These are phyloP conservation scores for Populus hybrid DNA, from an alignment of 441 rosid species.

Conservation along the genomic window DNA sequence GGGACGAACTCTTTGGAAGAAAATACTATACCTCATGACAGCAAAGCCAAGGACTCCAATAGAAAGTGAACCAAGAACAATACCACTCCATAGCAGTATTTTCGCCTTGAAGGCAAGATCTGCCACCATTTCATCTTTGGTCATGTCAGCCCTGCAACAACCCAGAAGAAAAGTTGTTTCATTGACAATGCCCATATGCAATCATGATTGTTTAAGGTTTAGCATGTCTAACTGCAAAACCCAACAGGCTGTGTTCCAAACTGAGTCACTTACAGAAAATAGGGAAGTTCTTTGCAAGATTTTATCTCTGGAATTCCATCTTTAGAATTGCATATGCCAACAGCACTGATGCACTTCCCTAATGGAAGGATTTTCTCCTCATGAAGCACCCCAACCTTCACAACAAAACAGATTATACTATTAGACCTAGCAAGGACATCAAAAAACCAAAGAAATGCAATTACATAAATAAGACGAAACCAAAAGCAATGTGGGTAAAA, in stretches of 20 bases:
- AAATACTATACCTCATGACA: constrained; percentile 41
- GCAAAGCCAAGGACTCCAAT: constrained; percentile 72
- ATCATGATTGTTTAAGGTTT: background rate
- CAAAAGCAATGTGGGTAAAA: background rate
- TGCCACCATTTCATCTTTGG: constrained; percentile 67
- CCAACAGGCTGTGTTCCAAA: background rate
- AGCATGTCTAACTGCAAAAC: constrained; percentile 3
- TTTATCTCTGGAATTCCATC: constrained; percentile 71
- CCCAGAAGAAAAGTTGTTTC: constrained; percentile 7
- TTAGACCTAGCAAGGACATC: constrained; percentile 6
- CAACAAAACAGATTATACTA: constrained; percentile 6
- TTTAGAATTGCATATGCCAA: constrained; percentile 53
- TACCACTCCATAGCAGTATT: constrained; percentile 53
- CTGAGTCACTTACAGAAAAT: constrained; percentile 66
- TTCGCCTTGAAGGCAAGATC: constrained; percentile 59
- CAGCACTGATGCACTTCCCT: constrained; percentile 63
- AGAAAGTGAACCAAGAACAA: constrained; percentile 61
- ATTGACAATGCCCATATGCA: background rate
- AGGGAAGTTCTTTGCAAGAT: constrained; percentile 84
- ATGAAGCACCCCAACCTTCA: constrained; percentile 80
- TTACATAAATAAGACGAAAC: background rate
- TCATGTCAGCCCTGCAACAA: constrained; percentile 64
- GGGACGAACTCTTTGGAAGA: background rate
- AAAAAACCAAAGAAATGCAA: constrained; percentile 4
- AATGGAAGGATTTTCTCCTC: constrained; percentile 88